A percentile compares a stretch with the other conserved stretches of the same genome.
phyloP scores from a whole-genome alignment of 2,329 filamentous ascomycete species.

The Ophiostoma perfectum region DNA sequence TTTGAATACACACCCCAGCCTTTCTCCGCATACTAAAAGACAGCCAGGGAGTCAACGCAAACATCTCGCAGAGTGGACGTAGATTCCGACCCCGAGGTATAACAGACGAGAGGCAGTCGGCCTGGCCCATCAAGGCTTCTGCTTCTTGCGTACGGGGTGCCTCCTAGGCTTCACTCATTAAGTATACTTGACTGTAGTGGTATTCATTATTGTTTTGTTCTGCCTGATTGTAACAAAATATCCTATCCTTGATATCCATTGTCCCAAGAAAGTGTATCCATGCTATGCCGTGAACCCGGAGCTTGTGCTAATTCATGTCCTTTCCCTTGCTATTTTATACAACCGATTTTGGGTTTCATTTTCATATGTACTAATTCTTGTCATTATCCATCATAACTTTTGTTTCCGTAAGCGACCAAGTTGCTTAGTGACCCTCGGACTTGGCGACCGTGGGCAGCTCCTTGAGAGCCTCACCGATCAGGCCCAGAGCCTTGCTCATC shows the following conservation, averaged over 20 bases:
- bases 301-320: slow-evolving; percentile 1
- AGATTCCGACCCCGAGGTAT: too few relatives aligned
- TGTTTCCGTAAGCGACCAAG: too few relatives aligned
- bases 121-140: too few relatives aligned
- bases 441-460: slow-evolving; percentile 67
- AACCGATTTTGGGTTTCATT: background rate
- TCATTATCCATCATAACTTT: background rate
- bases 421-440: slow-evolving; percentile 33
- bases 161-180: background rate
- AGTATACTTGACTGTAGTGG: background rate
- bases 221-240: background rate
- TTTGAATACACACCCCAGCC: background rate
- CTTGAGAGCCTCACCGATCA: slow-evolving; percentile 74
- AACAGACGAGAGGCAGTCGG: too few relatives aligned
- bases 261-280: slow-evolving; percentile 10
- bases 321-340: slow-evolving; percentile 1
- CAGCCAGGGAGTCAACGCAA: background rate
- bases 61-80: too few relatives aligned
- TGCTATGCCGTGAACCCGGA: slow-evolving; percentile 2
- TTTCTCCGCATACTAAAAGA: background rate
- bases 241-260: slow-evolving; percentile 10
- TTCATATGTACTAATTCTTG: background rate
- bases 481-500: slow-evolving; percentile 68
- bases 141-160: too few relatives aligned
- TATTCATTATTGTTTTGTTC: background rate